Evolutionary conservation across 2,329 filamentous ascomycete genomes (phyloP).

Genomic region (Dactylellina haptotyla): DNA sequence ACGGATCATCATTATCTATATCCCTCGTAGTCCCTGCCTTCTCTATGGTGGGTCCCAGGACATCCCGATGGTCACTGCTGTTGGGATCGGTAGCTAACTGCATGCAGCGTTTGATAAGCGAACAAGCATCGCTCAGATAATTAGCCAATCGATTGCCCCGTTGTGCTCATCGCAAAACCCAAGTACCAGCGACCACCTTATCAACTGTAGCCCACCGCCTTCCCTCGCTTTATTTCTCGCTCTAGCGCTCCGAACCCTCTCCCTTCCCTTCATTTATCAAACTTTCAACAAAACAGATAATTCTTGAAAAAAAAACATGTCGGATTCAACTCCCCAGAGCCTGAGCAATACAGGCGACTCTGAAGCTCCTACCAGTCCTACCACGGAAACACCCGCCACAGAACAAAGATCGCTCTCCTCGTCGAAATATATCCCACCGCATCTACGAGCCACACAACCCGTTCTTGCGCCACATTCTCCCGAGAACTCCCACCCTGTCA

Average conservation of each 20-base stretch:
- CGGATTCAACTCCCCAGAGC: constrained; percentile 11
- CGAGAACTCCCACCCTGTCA: background rate
- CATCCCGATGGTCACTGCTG: constrained; percentile 1
- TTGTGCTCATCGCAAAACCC: background rate
- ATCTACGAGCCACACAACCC: constrained; percentile 22
- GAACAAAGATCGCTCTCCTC: background rate
- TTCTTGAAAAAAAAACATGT: constrained; percentile 10
- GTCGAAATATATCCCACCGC: constrained; percentile 37
- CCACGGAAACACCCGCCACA: background rate
- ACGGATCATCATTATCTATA: background rate
- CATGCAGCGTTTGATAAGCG: constrained; percentile 53
- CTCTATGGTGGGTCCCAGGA: background rate
- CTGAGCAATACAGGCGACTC: background rate
- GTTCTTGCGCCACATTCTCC: background rate
- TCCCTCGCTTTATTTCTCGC: background rate
- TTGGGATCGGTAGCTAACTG: constrained; percentile 34
- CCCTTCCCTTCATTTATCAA: background rate
- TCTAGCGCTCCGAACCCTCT: background rate
- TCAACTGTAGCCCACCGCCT: background rate
- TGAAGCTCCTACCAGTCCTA: background rate
- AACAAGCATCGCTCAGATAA: constrained; percentile 19
- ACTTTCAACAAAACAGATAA: background rate
- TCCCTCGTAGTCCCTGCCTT: background rate
- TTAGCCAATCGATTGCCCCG: constrained; percentile 19
- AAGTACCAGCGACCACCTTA: background rate